A percentile compares a stretch with the other conserved stretches of the same genome.
Evolutionary conservation across 1,284 basidiomycete genomes (phyloP).

Genomic region (Fistulina hepatica): DNA sequence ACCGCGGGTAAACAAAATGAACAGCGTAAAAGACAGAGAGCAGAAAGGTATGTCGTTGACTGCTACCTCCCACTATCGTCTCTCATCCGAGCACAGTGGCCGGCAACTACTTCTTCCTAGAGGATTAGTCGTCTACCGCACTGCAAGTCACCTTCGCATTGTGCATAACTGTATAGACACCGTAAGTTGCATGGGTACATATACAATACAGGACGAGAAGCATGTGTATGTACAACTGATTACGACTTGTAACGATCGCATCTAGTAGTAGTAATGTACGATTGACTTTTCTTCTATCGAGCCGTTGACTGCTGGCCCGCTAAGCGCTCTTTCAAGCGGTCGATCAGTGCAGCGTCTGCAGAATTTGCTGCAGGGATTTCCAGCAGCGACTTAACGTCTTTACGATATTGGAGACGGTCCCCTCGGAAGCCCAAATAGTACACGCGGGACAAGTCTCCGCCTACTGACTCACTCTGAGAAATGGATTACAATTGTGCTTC

Average conservation of each 20-base stretch:
- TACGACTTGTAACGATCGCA: too few relatives aligned
- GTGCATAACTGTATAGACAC: too few relatives aligned
- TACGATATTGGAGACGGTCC: conserved; percentile 44
- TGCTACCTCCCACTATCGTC: conserved; percentile 5
- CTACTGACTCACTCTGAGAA: conserved; percentile 50
- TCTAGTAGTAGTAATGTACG: too few relatives aligned
- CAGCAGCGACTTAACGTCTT: conserved; percentile 49
- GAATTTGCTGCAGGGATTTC: conserved; percentile 63
- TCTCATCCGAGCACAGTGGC: conserved; percentile 33
- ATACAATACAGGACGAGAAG: too few relatives aligned
- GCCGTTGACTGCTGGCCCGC: conserved; percentile 47
- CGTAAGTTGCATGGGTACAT: too few relatives aligned
- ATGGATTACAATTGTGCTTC: conserved; percentile 2
- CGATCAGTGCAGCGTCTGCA: conserved; percentile 53
- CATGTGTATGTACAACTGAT: too few relatives aligned
- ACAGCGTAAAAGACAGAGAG: conserved; percentile 90
- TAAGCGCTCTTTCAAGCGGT: conserved; percentile 46
- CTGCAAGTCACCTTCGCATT: too few relatives aligned
- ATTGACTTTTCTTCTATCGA: too few relatives aligned
- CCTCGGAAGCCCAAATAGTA: conserved; percentile 79
- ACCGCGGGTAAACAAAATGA: conserved; percentile 87
- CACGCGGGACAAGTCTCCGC: conserved; percentile 49
- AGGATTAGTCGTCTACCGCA: conserved; percentile 41
- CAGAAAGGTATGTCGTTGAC: conserved; percentile 63
- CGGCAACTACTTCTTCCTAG: conserved; percentile 88